Conservation (phyloP, 371 early-diverging fungal genomes). For the Dichotomocladium elegans region DNA sequence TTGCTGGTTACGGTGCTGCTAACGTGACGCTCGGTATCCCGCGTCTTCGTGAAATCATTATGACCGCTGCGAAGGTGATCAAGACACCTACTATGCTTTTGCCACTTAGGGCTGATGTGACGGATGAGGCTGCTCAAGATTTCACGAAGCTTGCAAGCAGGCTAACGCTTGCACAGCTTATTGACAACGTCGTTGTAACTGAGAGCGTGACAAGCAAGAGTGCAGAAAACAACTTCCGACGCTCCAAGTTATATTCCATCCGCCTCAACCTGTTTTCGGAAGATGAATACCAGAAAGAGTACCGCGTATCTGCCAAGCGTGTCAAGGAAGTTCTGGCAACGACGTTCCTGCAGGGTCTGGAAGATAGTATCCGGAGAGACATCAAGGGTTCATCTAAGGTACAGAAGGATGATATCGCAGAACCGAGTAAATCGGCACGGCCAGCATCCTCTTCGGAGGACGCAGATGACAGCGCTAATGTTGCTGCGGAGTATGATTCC, state of each 20-base stretch:
- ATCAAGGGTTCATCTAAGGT: constrained; percentile 58
- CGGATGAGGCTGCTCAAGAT: constrained; percentile 49
- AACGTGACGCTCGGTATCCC: constrained; percentile 99
- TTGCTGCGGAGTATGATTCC: constrained; percentile 32
- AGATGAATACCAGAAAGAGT: constrained; percentile 73
- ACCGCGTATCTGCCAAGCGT: constrained; percentile 64
- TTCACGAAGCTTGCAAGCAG: constrained; percentile 65
- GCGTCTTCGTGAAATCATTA: constrained; percentile 99
- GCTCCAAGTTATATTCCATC: constrained; percentile 72
- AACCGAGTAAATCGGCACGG: constrained; percentile 31
- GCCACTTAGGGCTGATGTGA: constrained; percentile 67
- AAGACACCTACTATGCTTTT: constrained; percentile 96
- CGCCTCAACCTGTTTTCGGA: constrained; percentile 82
- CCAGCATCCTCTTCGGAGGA: constrained; percentile 24
- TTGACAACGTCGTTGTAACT: constrained; percentile 74
- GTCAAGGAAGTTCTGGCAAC: constrained; percentile 73
- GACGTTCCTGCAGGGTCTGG: constrained; percentile 70
- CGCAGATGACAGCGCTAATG: constrained; percentile 51
- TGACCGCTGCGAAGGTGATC: constrained; percentile 95
- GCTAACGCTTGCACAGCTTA: constrained; percentile 78
- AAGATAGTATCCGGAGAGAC: constrained; percentile 56
- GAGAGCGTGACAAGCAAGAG: constrained; percentile 56
- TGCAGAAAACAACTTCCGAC: constrained; percentile 43
- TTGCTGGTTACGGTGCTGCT: constrained; percentile 99
- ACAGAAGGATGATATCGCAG: constrained; percentile 32